A percentile compares a stretch with the other conserved stretches of the same genome.
Conservation (phyloP, 345 rosid genomes). For the Gossypium rotundifolium region DNA sequence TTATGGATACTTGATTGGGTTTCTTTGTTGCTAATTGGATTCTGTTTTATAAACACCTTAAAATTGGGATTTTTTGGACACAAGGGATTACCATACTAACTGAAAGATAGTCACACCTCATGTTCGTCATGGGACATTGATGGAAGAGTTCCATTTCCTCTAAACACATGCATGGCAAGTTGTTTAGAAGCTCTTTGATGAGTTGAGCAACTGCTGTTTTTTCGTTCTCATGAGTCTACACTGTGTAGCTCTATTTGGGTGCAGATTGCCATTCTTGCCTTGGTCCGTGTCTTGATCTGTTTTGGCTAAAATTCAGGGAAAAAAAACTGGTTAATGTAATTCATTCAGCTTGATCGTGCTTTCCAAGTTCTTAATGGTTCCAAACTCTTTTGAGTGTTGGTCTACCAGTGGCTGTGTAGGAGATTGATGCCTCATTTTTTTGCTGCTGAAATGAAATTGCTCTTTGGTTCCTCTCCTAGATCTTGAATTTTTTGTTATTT, state of each 20-base stretch:
- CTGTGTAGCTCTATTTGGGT: constrained; percentile 1
- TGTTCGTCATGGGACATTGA: constrained; percentile 20
- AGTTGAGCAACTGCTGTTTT: constrained; percentile 21
- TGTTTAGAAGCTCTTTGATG: constrained; percentile 28
- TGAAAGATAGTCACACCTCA: constrained; percentile 12
- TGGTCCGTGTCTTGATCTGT: constrained; percentile 7
- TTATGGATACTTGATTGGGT: constrained; percentile 39
- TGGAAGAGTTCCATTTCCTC: constrained; percentile 18
- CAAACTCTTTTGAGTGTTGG: not conserved
- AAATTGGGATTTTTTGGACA: constrained; percentile 24
- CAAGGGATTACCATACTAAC: constrained; percentile 25
- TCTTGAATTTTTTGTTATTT: too few relatives aligned
- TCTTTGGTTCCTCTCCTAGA: not conserved
- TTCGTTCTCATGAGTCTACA: not conserved
- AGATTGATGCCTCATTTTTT: not conserved
- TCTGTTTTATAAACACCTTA: constrained; percentile 24
- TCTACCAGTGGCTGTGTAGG: not conserved
- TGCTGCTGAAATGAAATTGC: not conserved
- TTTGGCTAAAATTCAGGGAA: not conserved
- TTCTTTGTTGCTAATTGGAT: constrained; percentile 42
- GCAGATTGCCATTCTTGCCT: constrained; percentile 6
- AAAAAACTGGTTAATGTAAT: not conserved
- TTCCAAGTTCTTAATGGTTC: not conserved
- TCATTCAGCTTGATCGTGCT: constrained; percentile 6
- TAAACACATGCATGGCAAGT: constrained; percentile 12